Evolutionary conservation across 345 rosid species (phyloP).

Genomic region (Atalantia buxifolia): DNA sequence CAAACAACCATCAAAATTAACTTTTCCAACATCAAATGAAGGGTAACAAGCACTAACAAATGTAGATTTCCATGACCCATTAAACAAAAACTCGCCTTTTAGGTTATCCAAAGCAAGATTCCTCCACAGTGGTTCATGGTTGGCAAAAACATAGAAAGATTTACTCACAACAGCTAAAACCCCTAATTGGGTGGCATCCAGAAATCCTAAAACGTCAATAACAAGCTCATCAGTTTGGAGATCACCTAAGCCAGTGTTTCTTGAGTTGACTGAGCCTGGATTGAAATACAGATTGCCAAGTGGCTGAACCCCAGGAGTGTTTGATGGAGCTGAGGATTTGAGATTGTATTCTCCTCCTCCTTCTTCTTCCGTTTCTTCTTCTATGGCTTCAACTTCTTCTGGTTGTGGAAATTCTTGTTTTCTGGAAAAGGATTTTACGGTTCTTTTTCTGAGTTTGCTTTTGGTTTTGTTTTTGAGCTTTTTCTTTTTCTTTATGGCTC

Average conservation of each 20-base stretch:
- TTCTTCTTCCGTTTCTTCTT: slow-evolving; percentile 36
- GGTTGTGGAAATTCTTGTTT: slow-evolving; percentile 12
- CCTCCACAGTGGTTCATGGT: slow-evolving; percentile 87
- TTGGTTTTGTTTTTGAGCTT: neutral
- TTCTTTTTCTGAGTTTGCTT: slow-evolving; percentile 21
- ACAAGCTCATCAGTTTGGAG: slow-evolving; percentile 82
- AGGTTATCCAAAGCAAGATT: slow-evolving; percentile 70
- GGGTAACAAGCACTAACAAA: slow-evolving; percentile 51
- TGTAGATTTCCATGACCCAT: slow-evolving; percentile 79
- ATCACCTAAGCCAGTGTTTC: slow-evolving; percentile 82
- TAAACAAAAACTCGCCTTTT: slow-evolving; percentile 56
- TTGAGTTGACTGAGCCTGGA: slow-evolving; percentile 52
- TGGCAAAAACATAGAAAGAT: slow-evolving; percentile 67
- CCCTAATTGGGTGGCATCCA: slow-evolving; percentile 59
- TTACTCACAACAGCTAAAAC: slow-evolving; percentile 66
- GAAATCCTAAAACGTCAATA: slow-evolving; percentile 75
- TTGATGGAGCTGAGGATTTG: slow-evolving; percentile 50
- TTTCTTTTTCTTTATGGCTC: slow-evolving; percentile 24
- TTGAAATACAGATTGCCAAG: slow-evolving; percentile 75
- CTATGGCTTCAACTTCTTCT: slow-evolving; percentile 25
- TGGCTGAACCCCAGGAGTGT: slow-evolving; percentile 74
- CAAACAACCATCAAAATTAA: slow-evolving; percentile 26
- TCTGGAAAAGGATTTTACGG: neutral
- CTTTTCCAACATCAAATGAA: slow-evolving; percentile 19
- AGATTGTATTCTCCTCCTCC: slow-evolving; percentile 59